A percentile compares a stretch with the other conserved stretches of the same genome.
These are phyloP conservation scores for Diaporthe vexans DNA, from an alignment of 2,329 filamentous ascomycete genomes.

Conservation along the genomic window DNA sequence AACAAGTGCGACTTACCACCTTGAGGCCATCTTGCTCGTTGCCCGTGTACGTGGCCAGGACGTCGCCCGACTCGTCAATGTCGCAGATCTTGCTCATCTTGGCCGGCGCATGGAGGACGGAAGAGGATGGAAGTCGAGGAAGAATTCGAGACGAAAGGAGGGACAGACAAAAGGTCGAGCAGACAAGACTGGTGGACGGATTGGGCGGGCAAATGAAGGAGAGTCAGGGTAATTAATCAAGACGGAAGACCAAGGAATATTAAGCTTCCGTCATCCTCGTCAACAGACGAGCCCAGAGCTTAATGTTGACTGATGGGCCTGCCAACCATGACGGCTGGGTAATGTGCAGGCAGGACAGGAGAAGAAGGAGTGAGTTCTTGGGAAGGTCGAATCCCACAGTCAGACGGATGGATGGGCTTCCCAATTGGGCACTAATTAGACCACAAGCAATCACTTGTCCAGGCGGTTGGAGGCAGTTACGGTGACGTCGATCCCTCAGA, in stretches of 20 bases:
- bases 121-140: background rate
- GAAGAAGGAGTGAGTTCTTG: background rate
- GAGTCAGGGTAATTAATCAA: slow-evolving; percentile 16
- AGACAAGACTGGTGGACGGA: background rate
- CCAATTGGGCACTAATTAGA: background rate
- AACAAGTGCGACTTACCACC: slow-evolving; percentile 46
- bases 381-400: background rate
- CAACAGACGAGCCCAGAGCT: background rate
- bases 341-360: background rate
- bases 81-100: slow-evolving; percentile 52
- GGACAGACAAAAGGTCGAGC: background rate
- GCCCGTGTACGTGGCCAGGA: slow-evolving; percentile 53
- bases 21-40: slow-evolving; percentile 45
- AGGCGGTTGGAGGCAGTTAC: background rate
- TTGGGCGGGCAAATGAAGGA: background rate
- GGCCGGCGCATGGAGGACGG: slow-evolving; percentile 1
- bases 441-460: background rate
- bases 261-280: slow-evolving; percentile 23
- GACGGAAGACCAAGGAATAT: slow-evolving; percentile 10
- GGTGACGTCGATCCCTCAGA: slow-evolving; percentile 16
- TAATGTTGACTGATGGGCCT: background rate
- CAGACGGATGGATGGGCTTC: background rate
- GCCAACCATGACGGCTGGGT: background rate
- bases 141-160: background rate
- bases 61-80: slow-evolving; percentile 55